Evolutionary conservation across 2,329 filamentous ascomycete species (phyloP).

Genomic region (Aulographum hederae): DNA sequence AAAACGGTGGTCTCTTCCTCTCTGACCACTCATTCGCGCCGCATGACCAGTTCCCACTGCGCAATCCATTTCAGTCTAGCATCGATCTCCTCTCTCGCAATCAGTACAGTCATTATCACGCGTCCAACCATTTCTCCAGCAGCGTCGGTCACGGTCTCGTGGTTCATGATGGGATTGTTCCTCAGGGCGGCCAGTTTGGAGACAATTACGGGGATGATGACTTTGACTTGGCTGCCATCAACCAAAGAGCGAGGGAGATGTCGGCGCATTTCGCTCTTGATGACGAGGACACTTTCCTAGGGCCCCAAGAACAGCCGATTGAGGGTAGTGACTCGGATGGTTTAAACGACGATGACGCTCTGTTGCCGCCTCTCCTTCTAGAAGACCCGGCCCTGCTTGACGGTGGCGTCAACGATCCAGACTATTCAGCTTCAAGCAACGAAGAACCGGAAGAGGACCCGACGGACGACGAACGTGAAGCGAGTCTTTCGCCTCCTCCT

Average conservation of each 20-base stretch:
- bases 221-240: not conserved
- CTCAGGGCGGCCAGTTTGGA: no score
- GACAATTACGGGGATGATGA: no score
- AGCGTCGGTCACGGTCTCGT: no score
- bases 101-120: no score
- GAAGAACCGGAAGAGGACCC: not conserved
- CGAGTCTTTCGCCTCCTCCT: not conserved
- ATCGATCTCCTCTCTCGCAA: no score
- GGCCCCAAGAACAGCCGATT: not conserved
- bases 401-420: not conserved
- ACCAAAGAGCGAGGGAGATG: not conserved
- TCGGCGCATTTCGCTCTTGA: not conserved
- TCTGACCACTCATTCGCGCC: no score
- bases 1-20: no score
- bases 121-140: no score
- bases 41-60: no score
- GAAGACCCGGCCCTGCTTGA: not conserved
- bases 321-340: not conserved
- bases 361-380: not conserved
- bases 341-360: not conserved
- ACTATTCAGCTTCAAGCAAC: not conserved
- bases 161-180: no score
- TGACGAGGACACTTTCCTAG: no score
- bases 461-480: not conserved
- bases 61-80: no score